Evolutionary conservation across 2,329 filamentous ascomycete genomes (phyloP).

Genomic region (Aaosphaeria arxii): DNA sequence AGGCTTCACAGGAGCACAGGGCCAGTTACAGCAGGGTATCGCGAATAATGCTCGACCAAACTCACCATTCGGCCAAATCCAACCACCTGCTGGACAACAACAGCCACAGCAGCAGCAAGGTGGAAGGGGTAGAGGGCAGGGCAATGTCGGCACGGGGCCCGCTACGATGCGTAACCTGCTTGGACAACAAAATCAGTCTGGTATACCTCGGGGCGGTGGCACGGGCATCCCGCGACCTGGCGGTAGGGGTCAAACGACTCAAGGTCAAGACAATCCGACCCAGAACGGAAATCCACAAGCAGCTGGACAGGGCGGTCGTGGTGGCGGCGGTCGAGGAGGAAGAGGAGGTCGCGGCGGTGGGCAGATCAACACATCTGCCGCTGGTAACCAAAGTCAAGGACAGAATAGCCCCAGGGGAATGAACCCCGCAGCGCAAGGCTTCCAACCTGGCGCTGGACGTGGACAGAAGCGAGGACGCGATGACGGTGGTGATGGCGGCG

Average conservation of each 20-base stretch:
- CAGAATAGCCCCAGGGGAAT: constrained; percentile 23
- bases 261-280: constrained; percentile 14
- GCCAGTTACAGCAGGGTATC: constrained; percentile 5
- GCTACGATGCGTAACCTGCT: constrained; percentile 24
- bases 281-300: constrained; percentile 10
- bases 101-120: constrained; percentile 17
- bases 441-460: constrained; percentile 28
- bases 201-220: constrained; percentile 27
- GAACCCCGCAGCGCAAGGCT: constrained; percentile 34
- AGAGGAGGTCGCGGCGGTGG: constrained; percentile 19
- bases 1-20: constrained; percentile 10
- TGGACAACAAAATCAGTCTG: constrained; percentile 14
- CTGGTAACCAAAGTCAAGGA: constrained; percentile 12
- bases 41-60: constrained; percentile 8
- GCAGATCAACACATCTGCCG: constrained; percentile 7
- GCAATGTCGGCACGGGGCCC: constrained; percentile 24
- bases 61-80: constrained; percentile 20
- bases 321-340: constrained; percentile 16
- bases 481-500: constrained; percentile 26
- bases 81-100: neutral
- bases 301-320: constrained; percentile 22
- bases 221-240: constrained; percentile 28
- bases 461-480: constrained; percentile 33
- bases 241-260: constrained; percentile 20
- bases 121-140: constrained; percentile 11